Conservation (phyloP, 2,329 filamentous ascomycete genomes). For the Macrophomina phaseolina region DNA sequence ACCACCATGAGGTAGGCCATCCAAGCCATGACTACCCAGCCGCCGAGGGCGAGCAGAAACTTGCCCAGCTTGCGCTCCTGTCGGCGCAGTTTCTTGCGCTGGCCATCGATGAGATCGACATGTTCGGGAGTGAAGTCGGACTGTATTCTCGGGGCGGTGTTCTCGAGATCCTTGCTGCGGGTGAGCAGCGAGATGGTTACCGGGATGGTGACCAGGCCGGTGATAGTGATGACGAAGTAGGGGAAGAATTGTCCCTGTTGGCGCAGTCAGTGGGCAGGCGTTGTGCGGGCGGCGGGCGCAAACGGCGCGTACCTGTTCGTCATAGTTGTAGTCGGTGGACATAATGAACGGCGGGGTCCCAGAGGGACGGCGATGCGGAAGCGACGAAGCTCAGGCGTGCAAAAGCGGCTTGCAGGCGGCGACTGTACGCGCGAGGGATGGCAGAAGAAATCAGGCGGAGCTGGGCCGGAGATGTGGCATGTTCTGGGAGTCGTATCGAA, state of each 20-base stretch:
- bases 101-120: slow-evolving; percentile 79
- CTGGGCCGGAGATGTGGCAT: slow-evolving; percentile 19
- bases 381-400: slow-evolving; percentile 13
- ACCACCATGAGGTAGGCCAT: slow-evolving; percentile 91
- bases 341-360: slow-evolving; percentile 58
- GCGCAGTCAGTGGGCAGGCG: slow-evolving; percentile 30
- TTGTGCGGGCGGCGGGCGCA: not conserved
- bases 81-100: slow-evolving; percentile 86
- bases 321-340: slow-evolving; percentile 97
- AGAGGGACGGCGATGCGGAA: slow-evolving; percentile 20
- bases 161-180: slow-evolving; percentile 78
- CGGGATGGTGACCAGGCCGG: slow-evolving; percentile 84
- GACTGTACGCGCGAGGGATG: not conserved
- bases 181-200: slow-evolving; percentile 88
- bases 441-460: slow-evolving; percentile 1
- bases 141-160: slow-evolving; percentile 80
- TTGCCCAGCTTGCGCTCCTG: slow-evolving; percentile 89
- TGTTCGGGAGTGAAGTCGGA: slow-evolving; percentile 81
- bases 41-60: slow-evolving; percentile 73
- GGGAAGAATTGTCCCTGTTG: slow-evolving; percentile 92
- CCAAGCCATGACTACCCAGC: slow-evolving; percentile 83
- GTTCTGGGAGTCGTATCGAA: slow-evolving; percentile 7
- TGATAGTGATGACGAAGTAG: slow-evolving; percentile 94
- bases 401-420: not conserved
- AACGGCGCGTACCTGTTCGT: slow-evolving; percentile 76